A percentile compares a stretch with the other conserved stretches of the same genome.
Evolutionary conservation across 2,329 filamentous ascomycete genomes (phyloP).

Genomic region (Mariannaea elegans): DNA sequence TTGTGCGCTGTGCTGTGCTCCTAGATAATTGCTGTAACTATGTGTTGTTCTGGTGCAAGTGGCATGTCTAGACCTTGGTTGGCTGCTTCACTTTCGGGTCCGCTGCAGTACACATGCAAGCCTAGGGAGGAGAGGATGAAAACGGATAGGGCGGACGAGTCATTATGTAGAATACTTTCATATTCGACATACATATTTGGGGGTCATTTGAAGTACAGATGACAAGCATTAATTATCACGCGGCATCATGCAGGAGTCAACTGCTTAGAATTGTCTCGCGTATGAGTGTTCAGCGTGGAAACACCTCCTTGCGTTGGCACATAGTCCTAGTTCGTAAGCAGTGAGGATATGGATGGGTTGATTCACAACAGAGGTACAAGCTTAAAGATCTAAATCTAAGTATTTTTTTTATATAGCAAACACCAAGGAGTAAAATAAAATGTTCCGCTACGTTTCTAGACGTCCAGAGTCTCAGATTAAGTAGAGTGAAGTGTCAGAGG

Average conservation of each 20-base stretch:
- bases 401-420: too few relatives aligned
- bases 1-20: conserved; percentile 2
- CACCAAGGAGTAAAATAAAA: too few relatives aligned
- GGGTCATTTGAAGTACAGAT: background rate
- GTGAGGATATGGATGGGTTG: too few relatives aligned
- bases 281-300: too few relatives aligned
- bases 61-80: background rate
- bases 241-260: background rate
- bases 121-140: background rate
- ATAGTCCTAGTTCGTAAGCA: too few relatives aligned
- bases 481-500: too few relatives aligned
- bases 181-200: background rate
- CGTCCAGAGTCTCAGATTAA: background rate
- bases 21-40: background rate
- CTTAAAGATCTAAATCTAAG: too few relatives aligned
- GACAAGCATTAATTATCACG: background rate
- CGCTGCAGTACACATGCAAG: background rate
- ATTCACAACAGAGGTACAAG: too few relatives aligned
- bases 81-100: conserved; percentile 1
- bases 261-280: background rate
- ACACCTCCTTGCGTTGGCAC: too few relatives aligned
- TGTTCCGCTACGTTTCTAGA: too few relatives aligned
- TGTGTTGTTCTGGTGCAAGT: background rate
- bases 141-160: background rate
- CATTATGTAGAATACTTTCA: background rate